These are phyloP conservation scores for Pythium phragmitis DNA, from an alignment of 352 stramenopile genomes.

Conservation along the genomic window DNA sequence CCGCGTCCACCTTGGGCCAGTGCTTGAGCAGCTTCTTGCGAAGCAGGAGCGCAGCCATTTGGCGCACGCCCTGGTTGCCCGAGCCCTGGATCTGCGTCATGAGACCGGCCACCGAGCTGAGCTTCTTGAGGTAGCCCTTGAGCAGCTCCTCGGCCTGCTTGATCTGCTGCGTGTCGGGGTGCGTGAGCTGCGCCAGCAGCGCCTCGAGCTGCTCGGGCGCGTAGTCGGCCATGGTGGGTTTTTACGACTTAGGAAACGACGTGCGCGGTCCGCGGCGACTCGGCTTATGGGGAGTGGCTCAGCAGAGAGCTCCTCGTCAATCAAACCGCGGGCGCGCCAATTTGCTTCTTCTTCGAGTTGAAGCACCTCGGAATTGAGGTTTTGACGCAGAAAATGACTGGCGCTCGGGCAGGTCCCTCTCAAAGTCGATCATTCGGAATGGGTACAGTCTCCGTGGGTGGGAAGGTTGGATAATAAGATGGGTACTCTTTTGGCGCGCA, in stretches of 20 bases:
- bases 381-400: conserved; percentile 30
- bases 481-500: conserved; percentile 15
- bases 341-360: conserved; percentile 16
- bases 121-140: conserved; percentile 93
- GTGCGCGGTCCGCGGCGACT: conserved; percentile 6
- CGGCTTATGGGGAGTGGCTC: conserved; percentile 3
- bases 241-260: neutral
- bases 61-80: conserved; percentile 78
- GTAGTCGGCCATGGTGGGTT: conserved; percentile 66
- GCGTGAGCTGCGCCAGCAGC: conserved; percentile 89
- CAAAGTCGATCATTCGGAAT: conserved; percentile 21
- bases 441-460: conserved; percentile 11
- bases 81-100: conserved; percentile 89
- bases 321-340: conserved; percentile 18
- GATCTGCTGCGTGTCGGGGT: conserved; percentile 95
- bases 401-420: conserved; percentile 18
- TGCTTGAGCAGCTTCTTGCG: conserved; percentile 94
- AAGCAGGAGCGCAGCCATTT: conserved; percentile 92
- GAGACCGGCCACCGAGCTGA: conserved; percentile 80
- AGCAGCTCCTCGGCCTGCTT: conserved; percentile 92
- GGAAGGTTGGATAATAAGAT: neutral
- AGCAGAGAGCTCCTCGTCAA: conserved; percentile 10
- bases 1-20: conserved; percentile 88
- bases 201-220: conserved; percentile 81
- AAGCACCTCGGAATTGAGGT: conserved; percentile 28